These are phyloP conservation scores for Hypoxylon sp. DNA, from an alignment of 2,329 filamentous ascomycete genomes.

Conservation along the genomic window DNA sequence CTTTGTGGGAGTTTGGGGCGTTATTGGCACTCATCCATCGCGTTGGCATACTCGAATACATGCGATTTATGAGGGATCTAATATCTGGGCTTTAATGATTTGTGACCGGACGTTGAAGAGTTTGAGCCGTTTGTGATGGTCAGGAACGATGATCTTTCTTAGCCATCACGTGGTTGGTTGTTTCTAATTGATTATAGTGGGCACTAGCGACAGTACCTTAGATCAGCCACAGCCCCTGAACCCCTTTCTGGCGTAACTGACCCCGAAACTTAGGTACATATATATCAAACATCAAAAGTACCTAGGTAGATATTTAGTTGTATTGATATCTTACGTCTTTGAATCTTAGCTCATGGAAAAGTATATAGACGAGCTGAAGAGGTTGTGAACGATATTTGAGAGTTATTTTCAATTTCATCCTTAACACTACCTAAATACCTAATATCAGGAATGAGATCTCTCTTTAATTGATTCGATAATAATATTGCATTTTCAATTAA, in stretches of 20 bases:
- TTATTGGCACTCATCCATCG: conserved; percentile 20
- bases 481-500: no score
- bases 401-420: no score
- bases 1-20: not conserved
- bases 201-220: not conserved
- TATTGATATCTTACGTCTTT: no score
- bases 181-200: not conserved
- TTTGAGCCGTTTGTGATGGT: no score
- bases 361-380: no score
- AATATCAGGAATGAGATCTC: no score
- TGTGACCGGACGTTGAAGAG: not conserved
- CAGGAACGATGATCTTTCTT: not conserved
- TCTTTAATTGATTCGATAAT: no score
- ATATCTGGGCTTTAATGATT: not conserved
- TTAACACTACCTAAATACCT: no score
- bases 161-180: not conserved
- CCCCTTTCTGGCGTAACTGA: conserved; percentile 3
- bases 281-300: no score
- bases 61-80: no score
- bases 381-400: no score
- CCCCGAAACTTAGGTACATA: not conserved
- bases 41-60: not conserved
- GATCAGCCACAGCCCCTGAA: not conserved
- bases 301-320: not conserved
- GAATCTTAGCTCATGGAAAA: no score